Conservation (phyloP, 164 flowering plant species). For the Nymphaea thermarum region DNA sequence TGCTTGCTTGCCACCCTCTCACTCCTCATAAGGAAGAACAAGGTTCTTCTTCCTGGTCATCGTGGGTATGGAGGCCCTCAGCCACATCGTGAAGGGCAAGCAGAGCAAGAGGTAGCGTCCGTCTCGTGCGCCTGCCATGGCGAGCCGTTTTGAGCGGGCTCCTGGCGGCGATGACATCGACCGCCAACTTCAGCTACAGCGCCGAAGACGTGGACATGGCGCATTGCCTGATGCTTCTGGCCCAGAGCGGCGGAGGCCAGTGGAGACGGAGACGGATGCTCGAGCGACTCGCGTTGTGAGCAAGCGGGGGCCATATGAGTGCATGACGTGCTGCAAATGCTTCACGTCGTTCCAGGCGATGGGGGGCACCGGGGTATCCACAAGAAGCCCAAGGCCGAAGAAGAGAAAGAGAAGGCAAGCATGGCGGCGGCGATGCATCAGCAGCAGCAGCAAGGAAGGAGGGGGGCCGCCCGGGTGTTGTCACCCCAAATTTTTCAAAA, state of each 20-base stretch:
- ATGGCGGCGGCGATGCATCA: too few species aligned
- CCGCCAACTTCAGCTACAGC: slow-evolving; percentile 3
- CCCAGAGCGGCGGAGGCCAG: slow-evolving; percentile 9
- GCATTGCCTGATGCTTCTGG: slow-evolving; percentile 44
- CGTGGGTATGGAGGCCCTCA: slow-evolving; percentile 21
- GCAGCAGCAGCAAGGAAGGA: not conserved
- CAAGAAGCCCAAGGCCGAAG: slow-evolving; percentile 25
- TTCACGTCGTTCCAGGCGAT: slow-evolving; percentile 60
- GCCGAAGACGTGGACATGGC: slow-evolving; percentile 61
- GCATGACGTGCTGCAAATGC: slow-evolving; percentile 43
- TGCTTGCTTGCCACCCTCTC: too few species aligned
- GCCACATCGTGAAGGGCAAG: slow-evolving; percentile 25
- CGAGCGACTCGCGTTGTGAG: not conserved
- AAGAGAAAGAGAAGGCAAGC: not conserved
- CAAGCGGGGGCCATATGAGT: slow-evolving; percentile 24
- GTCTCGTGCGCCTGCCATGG: slow-evolving; percentile 8
- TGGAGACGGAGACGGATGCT: too few species aligned
- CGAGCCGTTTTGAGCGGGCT: too few species aligned
- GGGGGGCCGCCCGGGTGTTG: too few species aligned
- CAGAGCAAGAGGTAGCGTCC: slow-evolving; percentile 40
- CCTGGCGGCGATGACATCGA: slow-evolving; percentile 12
- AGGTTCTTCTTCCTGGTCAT: too few species aligned
- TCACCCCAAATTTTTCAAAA: too few species aligned
- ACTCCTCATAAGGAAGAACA: too few species aligned
- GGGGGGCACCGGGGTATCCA: slow-evolving; percentile 72